Percentiles rank a stretch among this genome's conserved stretches.
Evolutionary conservation across 2,329 filamentous ascomycete genomes (phyloP).

Genomic region (Seiridium unicorne): DNA sequence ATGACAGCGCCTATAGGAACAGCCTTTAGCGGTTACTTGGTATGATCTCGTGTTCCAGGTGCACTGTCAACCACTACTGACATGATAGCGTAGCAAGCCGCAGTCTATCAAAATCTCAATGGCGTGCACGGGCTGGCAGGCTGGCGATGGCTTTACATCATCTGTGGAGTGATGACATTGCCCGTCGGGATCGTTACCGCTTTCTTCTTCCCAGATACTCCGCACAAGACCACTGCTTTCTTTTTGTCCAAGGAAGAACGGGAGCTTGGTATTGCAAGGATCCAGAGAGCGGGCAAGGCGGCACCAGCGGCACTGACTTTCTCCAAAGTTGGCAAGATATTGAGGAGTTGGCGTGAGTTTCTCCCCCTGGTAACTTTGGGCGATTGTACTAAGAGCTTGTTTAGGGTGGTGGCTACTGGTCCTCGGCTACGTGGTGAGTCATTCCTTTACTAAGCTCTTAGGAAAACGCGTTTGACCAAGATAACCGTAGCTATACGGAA

Average conservation of each 20-base stretch:
- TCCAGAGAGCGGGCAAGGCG: slow-evolving; percentile 3
- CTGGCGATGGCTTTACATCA: slow-evolving; percentile 9
- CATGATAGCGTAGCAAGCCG: background rate
- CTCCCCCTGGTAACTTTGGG: background rate
- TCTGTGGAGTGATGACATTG: slow-evolving; percentile 7
- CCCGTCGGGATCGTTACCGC: slow-evolving; percentile 1
- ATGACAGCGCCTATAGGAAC: slow-evolving; percentile 8
- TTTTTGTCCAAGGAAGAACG: slow-evolving; percentile 1
- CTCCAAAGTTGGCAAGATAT: background rate
- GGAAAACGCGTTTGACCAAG: background rate
- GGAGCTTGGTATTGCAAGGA: background rate
- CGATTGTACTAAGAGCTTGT: background rate
- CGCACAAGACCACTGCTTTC: background rate
- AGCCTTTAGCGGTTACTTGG: slow-evolving; percentile 6
- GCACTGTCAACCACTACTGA: background rate
- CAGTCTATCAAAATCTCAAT: slow-evolving; percentile 4
- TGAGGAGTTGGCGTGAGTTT: slow-evolving; percentile 2
- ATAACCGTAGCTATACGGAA: slow-evolving; percentile 1
- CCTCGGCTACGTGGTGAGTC: slow-evolving; percentile 7
- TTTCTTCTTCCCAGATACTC: slow-evolving; percentile 7
- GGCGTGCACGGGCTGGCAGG: slow-evolving; percentile 5
- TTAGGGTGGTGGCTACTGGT: slow-evolving; percentile 1
- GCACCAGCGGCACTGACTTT: background rate
- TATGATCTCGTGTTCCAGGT: background rate
- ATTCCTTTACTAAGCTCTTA: background rate